Base-by-base conservation (phyloP, 768 basidiomycete genomes). In the Antrodiella citrinella region DNA sequence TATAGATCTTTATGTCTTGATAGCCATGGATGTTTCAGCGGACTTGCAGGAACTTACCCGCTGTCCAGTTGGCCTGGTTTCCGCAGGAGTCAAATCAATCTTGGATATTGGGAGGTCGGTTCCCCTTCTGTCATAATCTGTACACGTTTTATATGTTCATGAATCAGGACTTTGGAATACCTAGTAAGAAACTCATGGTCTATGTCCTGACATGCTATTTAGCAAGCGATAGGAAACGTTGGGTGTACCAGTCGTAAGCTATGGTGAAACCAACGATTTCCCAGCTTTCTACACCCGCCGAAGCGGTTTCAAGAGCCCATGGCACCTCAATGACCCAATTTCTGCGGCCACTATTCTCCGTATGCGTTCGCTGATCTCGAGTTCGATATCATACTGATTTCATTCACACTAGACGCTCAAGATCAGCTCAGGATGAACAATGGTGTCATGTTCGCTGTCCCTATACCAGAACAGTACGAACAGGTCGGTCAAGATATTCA, bases 21-120 rank as follows among this genome's bases (percentile, higher is more conserved):
- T 57, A 96, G 91, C 90, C 15, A 81, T 98, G 81, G 95, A 99
- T 60, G 72, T 99, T 23, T 97, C 95, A 13, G 92, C 95, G 13
- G 95, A 99, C 64, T 72, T 99, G 13, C 83, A 84, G 7, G 92
- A 97, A 63, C 77, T 99, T 26, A 74, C 87, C 19, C 77, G 90
- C 18, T 95, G 91, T 58, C 87, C 93, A 19, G 89, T 98, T 42
- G 92, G 86, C 2, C 75, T 99, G 26, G 82, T 98, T 9, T 95
- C 94, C 15, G 86, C 93, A 9, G 96, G 96, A 10, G 83, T 90
- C 18, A 99, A 98, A 65, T 91, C 88, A 0, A 97, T 99, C 53
- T 66, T 99, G 40, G 96, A 99, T 64, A 93, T 98, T 52, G 86
- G 86, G 51, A 77, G 79, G 86, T 81, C 49, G 49, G 69, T 43